Evolutionary conservation across 164 flowering plant species (phyloP), one percentile per base, ranked within the genome.

Genomic region (Liriodendron chinense): DNA sequence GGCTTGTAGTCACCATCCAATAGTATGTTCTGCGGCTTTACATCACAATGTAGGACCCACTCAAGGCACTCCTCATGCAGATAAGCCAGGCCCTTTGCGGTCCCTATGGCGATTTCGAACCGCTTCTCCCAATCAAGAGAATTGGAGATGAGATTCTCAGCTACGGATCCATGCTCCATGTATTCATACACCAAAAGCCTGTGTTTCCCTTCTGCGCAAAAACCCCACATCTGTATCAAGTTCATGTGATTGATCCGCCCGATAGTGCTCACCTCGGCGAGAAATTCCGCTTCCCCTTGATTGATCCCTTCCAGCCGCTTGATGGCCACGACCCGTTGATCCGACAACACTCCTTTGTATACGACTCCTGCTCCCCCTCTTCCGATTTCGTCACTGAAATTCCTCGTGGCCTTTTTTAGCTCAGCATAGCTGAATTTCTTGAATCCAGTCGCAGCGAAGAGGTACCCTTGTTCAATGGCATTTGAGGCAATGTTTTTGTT

Each of bases 51-150:
- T 6, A 84, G 63, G 18, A 84, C 79, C 87, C 87, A 82, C 48
- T 84, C 87, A 23, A 82, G 77, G 71, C 87, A 84, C 78, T 82
- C 85, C 24, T 82, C 82, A n/a, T 84, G 85, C 47, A 84, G 65
- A 73, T 82, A 84, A 57, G 85, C 85, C 16, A 85, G 28, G 13
- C 84, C 80, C 64, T 82, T 85, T 1, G 85, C 84, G 0, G 83
- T 79, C 12, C 84, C 84, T 6, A 80, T 7, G 1, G 87, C 83
- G 1, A 81, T 77, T 2, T 75, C 25, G 7, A 56, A 76, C 71
- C 80, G 75, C 68, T 77, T 70, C 48, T 65, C 65, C 81, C 76
- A 80, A 18, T 79, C 75, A 14, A 85, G 78, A 12, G 24, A 2
- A 61, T 71, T 67, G 16, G 75, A 65, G 9, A 47, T 23, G 1